Evolutionary conservation across 768 basidiomycete species (phyloP), one percentile per base, ranked within the genome.

Genomic region (Boletus patriciae): DNA sequence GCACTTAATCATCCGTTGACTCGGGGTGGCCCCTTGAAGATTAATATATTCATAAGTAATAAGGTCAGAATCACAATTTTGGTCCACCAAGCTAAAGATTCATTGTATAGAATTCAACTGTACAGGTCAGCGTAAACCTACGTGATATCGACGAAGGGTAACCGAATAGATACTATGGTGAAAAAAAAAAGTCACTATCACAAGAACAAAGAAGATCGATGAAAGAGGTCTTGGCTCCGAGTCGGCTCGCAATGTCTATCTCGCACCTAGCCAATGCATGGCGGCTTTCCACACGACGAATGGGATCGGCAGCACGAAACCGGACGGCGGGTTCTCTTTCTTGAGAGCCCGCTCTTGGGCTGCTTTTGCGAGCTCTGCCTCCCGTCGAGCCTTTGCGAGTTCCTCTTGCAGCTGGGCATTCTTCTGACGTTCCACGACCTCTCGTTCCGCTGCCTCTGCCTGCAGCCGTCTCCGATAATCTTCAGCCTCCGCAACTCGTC

Each of bases 221-320:
- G 19, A 46, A 43, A 16, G n/a, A n/a, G 18, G 0, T 13, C 25
- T 12, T 19, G 40, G 10, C 9, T 41, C 41, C 3, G 21, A 18
- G 29, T 36, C 48, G 46, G 13, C 25, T 23, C 5, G 12, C 21
- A 44, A 37, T 33, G 52, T 52, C 47, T 62, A 71, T 50, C 70
- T 60, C 46, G 47, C 64, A 59, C 70, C 70, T 13, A 73, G 48
- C 70, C 72, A 71, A n/a, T 64, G 57, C 72, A 71, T 62, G 2
- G 70, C 70, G 10, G 70, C 70, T 21, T 58, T 71, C 70, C 70
- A 71, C 11, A 71, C 66, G 19, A 71, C 72, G 44, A 73, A 71
- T 6, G 70, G 70, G 50, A 73, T 73, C 8, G 72, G 70, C 19
- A 71, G 46, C 31, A 72, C 44, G 57, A 73, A 66, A 25, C 62